Evolutionary conservation across 2,329 filamentous ascomycete species (phyloP), one percentile per base, ranked within the genome.

Genomic region (Hypoxylon sp.): DNA sequence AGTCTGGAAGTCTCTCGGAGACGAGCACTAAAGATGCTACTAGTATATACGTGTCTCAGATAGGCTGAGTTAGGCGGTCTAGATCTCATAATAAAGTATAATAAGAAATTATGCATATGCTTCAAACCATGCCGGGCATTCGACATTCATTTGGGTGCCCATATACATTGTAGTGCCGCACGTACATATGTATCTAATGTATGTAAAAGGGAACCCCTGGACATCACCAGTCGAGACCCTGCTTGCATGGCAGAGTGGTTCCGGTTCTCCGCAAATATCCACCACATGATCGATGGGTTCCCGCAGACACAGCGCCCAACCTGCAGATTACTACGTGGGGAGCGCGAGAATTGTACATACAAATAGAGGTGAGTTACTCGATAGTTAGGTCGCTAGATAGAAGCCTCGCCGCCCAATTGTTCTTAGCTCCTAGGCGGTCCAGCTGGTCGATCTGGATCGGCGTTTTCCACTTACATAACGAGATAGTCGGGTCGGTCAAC

Each of bases 281-380:
- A 63, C 68, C 68, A 66, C 68, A 66, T 71, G 68, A 71, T 68
- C 61, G 68, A 55, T 66, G 63, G 68, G 59, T 55, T 71, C 68
- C 68, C 68, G 68, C 65, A 56, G 58, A 59, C 63, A 59, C 63
- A 53, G 65, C 61, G 64, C 64, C 61, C 57, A 65, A 63, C 51
- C 54, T 65, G 55, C 54, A 68, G 61, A 31, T 59, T 59, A 37
- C 51, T 61, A 48, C 64, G 37, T 60, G 59, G 64, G 48, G 53
- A 64, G 50, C 14, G 50, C 14, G 17, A 61, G 22, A 42, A 50
- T 20, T 44, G 42, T 33, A 25, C 33, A 48, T 60, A 65, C 56
- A 61, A 33, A 55, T 48, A 51, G 49, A 56, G 56, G 31, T 22
- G 42, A 64, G 31, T 20, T 51, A 27, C 51, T 31, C 27, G 54